These are phyloP conservation scores for Biscutella laevigata DNA, from an alignment of 441 rosid genomes.

Conservation along the genomic window DNA sequence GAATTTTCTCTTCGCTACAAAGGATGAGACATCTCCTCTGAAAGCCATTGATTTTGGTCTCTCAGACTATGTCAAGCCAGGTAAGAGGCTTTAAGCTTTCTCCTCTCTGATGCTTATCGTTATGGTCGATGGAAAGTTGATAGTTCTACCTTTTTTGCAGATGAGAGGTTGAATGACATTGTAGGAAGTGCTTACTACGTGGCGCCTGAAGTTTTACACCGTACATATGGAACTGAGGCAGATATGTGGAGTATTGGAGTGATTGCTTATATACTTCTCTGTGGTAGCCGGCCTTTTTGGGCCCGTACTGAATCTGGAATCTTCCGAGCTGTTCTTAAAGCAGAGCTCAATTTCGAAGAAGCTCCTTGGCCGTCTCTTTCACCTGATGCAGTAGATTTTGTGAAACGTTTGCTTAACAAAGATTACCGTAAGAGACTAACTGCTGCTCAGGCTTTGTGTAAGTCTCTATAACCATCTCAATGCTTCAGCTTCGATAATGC, in stretches of 20 bases:
- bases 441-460: constrained; percentile 85
- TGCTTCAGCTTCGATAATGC: too few relatives aligned
- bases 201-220: constrained; percentile 83
- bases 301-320: constrained; percentile 90
- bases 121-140: not conserved
- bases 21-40: constrained; percentile 58
- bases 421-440: constrained; percentile 80
- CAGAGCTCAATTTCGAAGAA: constrained; percentile 81
- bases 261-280: constrained; percentile 75
- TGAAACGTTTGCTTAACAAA: constrained; percentile 69
- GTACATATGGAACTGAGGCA: constrained; percentile 81
- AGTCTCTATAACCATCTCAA: constrained; percentile 28
- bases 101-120: constrained; percentile 8
- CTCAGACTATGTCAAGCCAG: constrained; percentile 86
- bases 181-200: constrained; percentile 93
- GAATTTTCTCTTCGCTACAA: constrained; percentile 67
- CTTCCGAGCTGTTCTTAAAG: constrained; percentile 81
- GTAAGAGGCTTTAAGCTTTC: constrained; percentile 44
- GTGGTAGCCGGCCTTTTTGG: constrained; percentile 94
- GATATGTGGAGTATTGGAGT: constrained; percentile 97
- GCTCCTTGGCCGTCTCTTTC: constrained; percentile 85
- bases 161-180: constrained; percentile 84
- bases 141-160: constrained; percentile 31
- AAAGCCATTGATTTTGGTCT: constrained; percentile 94
- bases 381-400: constrained; percentile 65